Conservation (phyloP, 108 stramenopile genomes). For the Seminavis robusta region DNA sequence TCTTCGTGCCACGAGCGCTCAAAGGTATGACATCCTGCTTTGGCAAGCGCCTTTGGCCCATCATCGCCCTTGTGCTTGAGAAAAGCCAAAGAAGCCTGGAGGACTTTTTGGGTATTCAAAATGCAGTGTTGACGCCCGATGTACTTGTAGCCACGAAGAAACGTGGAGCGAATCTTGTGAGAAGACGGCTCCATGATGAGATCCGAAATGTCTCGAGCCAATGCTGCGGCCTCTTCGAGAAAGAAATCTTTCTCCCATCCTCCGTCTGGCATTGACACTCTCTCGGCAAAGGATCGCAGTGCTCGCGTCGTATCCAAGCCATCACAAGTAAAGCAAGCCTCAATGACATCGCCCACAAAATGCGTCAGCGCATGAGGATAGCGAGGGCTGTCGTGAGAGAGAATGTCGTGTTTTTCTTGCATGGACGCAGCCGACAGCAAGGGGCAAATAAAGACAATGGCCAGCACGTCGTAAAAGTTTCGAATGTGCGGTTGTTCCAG, state of each 20-base stretch:
- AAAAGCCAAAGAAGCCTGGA: constrained; percentile 1
- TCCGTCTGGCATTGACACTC: neutral
- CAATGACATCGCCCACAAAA: constrained; percentile 6
- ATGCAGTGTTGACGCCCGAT: constrained; percentile 12
- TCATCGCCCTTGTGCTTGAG: constrained; percentile 5
- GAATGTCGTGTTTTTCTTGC: neutral
- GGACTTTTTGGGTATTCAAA: constrained; percentile 11
- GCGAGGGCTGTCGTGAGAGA: neutral
- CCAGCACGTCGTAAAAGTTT: constrained; percentile 7
- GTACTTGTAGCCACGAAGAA: neutral
- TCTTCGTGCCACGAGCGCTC: neutral
- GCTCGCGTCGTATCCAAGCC: neutral
- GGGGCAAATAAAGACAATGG: constrained; percentile 1
- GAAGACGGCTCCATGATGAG: neutral
- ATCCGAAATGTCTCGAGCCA: neutral
- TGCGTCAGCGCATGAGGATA: constrained; percentile 3
- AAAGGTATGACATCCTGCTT: neutral
- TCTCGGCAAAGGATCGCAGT: neutral
- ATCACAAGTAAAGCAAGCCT: constrained; percentile 1
- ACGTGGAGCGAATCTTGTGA: neutral
- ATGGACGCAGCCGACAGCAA: neutral
- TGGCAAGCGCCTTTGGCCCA: neutral
- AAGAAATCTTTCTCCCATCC: neutral
- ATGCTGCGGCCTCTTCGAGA: neutral
- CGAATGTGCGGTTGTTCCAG: neutral